These are phyloP conservation scores for Leccinum aurantiacum DNA, from an alignment of 768 basidiomycete genomes.

Conservation along the genomic window DNA sequence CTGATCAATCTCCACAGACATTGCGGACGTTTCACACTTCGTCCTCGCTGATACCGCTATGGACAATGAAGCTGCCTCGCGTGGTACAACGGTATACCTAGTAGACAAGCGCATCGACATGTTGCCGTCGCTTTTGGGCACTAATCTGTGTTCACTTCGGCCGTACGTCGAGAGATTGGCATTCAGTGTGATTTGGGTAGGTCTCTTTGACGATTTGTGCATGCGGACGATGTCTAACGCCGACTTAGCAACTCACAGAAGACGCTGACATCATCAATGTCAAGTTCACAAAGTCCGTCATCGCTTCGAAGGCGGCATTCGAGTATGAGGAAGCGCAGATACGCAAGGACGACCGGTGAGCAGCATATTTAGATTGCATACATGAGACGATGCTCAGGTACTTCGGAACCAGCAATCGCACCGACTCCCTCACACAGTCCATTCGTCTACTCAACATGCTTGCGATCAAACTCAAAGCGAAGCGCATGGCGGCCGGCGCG, in stretches of 20 bases:
- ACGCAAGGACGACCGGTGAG: slow-evolving; percentile 89
- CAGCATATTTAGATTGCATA: slow-evolving; percentile 1
- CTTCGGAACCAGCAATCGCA: slow-evolving; percentile 51
- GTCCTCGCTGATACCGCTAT: slow-evolving; percentile 91
- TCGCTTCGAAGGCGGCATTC: slow-evolving; percentile 93
- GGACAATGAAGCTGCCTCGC: slow-evolving; percentile 56
- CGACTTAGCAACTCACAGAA: slow-evolving; percentile 76
- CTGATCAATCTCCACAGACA: slow-evolving; percentile 55
- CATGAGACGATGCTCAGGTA: background rate
- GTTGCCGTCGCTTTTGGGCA: slow-evolving; percentile 90
- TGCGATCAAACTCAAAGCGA: slow-evolving; percentile 80
- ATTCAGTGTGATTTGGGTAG: slow-evolving; percentile 94
- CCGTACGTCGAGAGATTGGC: slow-evolving; percentile 93
- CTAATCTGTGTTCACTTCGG: slow-evolving; percentile 90
- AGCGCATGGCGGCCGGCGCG: slow-evolving; percentile 93
- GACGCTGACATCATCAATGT: slow-evolving; percentile 89
- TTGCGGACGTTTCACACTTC: slow-evolving; percentile 97
- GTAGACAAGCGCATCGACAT: slow-evolving; percentile 67
- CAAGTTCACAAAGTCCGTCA: slow-evolving; percentile 93
- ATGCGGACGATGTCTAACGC: background rate
- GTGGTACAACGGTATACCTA: too few species aligned
- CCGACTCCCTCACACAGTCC: slow-evolving; percentile 79
- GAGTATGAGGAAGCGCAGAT: slow-evolving; percentile 96
- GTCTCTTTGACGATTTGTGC: slow-evolving; percentile 4
- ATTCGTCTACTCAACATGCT: slow-evolving; percentile 88